A percentile compares a stretch with the other conserved stretches of the same genome.
phyloP scores from a whole-genome alignment of 2,329 filamentous ascomycete genomes.

The Plenodomus lindquistii region DNA sequence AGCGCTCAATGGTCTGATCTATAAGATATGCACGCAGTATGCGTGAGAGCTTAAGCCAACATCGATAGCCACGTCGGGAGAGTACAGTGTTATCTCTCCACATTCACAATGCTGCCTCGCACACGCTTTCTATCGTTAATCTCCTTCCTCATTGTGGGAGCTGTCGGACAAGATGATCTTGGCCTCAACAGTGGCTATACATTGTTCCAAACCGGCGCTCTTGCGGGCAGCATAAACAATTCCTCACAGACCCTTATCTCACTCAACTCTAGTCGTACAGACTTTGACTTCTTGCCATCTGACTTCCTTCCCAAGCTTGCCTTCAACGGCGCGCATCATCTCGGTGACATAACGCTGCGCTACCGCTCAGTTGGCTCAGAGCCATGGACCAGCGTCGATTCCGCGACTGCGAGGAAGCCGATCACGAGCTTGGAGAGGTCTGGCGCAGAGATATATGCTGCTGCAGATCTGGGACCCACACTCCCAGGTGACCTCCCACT shows the following conservation, averaged over 20 bases:
- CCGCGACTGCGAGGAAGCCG: slow-evolving; percentile 48
- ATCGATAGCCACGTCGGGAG: background rate
- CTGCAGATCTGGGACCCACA: slow-evolving; percentile 49
- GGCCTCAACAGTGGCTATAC: slow-evolving; percentile 23
- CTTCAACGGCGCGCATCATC: slow-evolving; percentile 60
- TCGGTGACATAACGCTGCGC: slow-evolving; percentile 61
- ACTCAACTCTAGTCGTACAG: slow-evolving; percentile 19
- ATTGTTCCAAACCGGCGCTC: slow-evolving; percentile 11
- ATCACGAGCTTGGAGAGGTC: slow-evolving; percentile 34
- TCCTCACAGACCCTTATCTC: slow-evolving; percentile 27
- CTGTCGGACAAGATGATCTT: slow-evolving; percentile 20
- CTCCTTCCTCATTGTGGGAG: slow-evolving; percentile 3
- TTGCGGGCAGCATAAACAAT: slow-evolving; percentile 22
- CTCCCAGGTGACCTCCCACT: slow-evolving; percentile 46
- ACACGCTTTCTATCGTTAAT: background rate
- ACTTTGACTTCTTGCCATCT: slow-evolving; percentile 61
- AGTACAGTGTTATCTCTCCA: background rate
- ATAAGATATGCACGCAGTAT: background rate
- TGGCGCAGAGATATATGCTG: slow-evolving; percentile 38
- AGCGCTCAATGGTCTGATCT: background rate
- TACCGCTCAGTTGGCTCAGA: slow-evolving; percentile 51
- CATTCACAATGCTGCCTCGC: background rate
- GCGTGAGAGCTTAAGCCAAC: background rate
- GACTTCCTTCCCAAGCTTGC: slow-evolving; percentile 55
- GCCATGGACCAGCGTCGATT: slow-evolving; percentile 55